Evolutionary conservation across 148 eudicot genomes (phyloP).

Genomic region (Silene latifolia): DNA sequence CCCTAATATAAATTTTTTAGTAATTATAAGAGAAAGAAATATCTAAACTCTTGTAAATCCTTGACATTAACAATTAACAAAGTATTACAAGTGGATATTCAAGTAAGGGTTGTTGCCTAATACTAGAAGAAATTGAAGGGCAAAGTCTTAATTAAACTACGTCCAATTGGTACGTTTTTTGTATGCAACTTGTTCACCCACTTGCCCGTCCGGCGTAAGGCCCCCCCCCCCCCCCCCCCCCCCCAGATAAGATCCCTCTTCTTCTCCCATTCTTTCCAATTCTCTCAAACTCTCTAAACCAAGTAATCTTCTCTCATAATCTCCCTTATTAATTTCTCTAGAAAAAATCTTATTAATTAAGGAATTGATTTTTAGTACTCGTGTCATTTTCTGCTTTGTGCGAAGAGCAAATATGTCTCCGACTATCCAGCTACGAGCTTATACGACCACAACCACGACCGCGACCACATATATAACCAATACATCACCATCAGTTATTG

Average conservation of each 20-base stretch:
- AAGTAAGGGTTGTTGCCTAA: conserved; percentile 2
- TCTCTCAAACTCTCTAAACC: not conserved
- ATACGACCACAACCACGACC: conserved; percentile 21
- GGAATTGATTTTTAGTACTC: no score
- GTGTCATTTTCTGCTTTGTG: no score
- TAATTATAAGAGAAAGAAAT: no score
- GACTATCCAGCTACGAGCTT: conserved; percentile 35
- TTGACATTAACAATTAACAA: not conserved
- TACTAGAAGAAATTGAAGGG: not conserved
- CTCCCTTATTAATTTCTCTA: not conserved
- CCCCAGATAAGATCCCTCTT: conserved; percentile 17
- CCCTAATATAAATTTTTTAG: no score
- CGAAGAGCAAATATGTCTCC: conserved; percentile 38
- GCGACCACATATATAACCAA: conserved; percentile 6
- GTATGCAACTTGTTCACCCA: conserved; percentile 33
- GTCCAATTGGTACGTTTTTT: conserved; percentile 13
- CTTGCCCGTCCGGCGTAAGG: conserved; percentile 29
- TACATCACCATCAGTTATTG: not conserved
- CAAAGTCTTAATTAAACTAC: not conserved
- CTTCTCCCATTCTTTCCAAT: not conserved
- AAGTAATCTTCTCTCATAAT: not conserved
- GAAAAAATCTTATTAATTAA: not conserved
- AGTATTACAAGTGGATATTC: not conserved
- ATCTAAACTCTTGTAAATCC: not conserved
- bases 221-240: conserved; percentile 17